phyloP scores from a whole-genome alignment of 257 asterid genomes.

The Petrea volubilis region DNA sequence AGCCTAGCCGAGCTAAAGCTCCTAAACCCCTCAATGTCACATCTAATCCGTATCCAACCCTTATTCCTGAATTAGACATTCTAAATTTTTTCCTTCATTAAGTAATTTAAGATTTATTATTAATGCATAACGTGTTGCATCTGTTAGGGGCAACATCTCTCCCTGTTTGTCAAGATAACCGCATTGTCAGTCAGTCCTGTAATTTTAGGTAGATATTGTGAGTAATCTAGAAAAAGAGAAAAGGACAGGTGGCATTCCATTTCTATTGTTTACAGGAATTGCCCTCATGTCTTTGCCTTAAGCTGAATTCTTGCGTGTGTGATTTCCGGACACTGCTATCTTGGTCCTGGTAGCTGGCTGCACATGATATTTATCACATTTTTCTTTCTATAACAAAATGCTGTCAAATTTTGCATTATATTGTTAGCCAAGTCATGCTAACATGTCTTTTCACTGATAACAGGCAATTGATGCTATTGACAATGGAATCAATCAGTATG shows the following conservation, averaged over 20 bases:
- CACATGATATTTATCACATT: no score
- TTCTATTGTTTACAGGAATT: background rate
- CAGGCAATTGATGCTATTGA: constrained; percentile 93
- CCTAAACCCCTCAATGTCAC: no score
- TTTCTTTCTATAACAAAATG: no score
- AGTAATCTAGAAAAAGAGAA: background rate
- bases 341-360: no score
- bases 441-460: constrained; percentile 9
- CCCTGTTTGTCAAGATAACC: background rate
- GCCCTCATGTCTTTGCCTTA: background rate
- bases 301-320: no score
- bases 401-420: constrained; percentile 3
- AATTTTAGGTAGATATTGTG: background rate
- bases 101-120: background rate
- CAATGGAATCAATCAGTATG: constrained; percentile 87
- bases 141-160: background rate
- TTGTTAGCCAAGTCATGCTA: no score
- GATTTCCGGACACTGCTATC: no score
- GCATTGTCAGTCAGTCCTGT: background rate
- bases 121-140: background rate
- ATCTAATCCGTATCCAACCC: background rate
- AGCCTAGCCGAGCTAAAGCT: no score
- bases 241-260: background rate
- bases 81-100: background rate
- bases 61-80: background rate